Evolutionary conservation across 805 yeast genomes (phyloP), one percentile per base, ranked within the genome.

Genomic region (Starmerella apicola): DNA sequence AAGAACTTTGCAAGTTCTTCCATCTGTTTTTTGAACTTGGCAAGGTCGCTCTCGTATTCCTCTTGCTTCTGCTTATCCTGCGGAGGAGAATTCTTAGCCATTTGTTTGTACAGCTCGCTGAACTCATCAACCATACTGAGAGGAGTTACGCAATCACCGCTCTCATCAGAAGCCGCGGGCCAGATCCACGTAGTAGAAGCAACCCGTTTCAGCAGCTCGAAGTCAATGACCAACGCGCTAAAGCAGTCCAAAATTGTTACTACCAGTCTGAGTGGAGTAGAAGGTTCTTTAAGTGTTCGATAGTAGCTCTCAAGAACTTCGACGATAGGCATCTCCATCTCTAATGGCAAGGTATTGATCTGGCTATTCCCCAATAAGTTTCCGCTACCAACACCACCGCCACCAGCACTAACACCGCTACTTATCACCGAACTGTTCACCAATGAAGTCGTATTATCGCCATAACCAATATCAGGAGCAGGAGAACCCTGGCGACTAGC

Each of bases 221-320:
- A 18, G 9, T 32, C 32, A 6, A 31, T 32, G 13, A 43, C 25
- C n/a, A 43, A 32, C 3, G 25, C 44, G 9, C 23, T 21, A 12
- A 41, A 28, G 23, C 46, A 41, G 27, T 39, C 40, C 6, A 41
- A 19, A 2, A 45, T 27, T 2, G 43, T 36, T 8, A 40, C 32
- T 4, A 37, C 34, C 5, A 45, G 41, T 23, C 33, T 21, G 26
- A 39, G 22, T 5, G 46, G 43, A 10, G 49, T 39, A 3, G n/a
- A 8, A 3, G 34, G 26, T 16, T 38, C 41, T 10, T 4, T 23
- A 18, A 45, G 26, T 5, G 42, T 36, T 15, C 28, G 28, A 33
- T 36, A 25, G 36, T 33, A 45, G 4, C 41, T 23, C 18, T 43
- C 49, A 2, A 37, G 40, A 7, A 45, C 37, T 20, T 43, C 46